Evolutionary conservation across 768 basidiomycete genomes (phyloP).

Genomic region (Stropharia rugosoannulata): DNA sequence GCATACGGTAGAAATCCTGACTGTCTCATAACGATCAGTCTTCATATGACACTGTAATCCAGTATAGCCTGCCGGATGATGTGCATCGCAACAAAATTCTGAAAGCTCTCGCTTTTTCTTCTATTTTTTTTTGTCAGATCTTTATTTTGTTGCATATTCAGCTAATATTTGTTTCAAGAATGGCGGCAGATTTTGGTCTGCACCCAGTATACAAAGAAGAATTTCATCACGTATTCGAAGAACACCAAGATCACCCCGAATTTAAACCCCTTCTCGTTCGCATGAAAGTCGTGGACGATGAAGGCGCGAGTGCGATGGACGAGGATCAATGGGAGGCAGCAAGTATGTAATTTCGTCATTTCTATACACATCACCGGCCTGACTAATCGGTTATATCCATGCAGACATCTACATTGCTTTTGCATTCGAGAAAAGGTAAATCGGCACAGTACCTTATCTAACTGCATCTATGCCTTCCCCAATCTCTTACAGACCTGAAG

Average conservation of each 20-base stretch:
- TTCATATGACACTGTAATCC: no score
- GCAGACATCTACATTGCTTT: constrained; percentile 95
- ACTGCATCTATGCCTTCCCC: neutral
- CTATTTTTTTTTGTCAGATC: neutral
- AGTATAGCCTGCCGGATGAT: no score
- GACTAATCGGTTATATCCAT: neutral
- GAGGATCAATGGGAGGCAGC: constrained; percentile 98
- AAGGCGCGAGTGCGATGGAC: constrained; percentile 90
- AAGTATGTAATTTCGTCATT: constrained; percentile 58
- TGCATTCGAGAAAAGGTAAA: constrained; percentile 74
- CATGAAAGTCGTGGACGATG: constrained; percentile 89
- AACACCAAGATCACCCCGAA: constrained; percentile 77
- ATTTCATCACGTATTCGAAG: constrained; percentile 86
- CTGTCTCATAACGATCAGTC: no score
- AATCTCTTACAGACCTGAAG: neutral
- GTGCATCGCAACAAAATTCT: no score
- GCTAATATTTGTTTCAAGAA: constrained; percentile 38
- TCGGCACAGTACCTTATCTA: neutral
- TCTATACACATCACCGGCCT: neutral
- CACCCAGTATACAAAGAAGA: constrained; percentile 76
- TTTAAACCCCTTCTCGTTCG: constrained; percentile 80
- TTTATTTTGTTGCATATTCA: constrained; percentile 3
- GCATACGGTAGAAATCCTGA: no score
- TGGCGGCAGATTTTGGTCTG: constrained; percentile 83
- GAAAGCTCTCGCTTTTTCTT: neutral